Percentiles rank a stretch among this genome's conserved stretches.
phyloP scores from a whole-genome alignment of 495 filamentous ascomycete species.

The Annulohypoxylon bovei region DNA sequence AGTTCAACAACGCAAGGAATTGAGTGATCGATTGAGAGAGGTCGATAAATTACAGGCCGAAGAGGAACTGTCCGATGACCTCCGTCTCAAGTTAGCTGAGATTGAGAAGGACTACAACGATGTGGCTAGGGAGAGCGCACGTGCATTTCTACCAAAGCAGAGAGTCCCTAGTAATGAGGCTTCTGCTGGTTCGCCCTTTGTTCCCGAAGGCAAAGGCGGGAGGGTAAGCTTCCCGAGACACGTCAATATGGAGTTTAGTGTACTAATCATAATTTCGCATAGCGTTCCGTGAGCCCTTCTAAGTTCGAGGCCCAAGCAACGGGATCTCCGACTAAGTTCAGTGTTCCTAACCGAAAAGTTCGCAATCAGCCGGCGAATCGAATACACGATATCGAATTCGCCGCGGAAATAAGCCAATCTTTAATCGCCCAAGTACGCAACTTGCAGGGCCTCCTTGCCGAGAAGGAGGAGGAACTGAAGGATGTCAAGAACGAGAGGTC shows the following conservation, averaged over 20 bases:
- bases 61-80: constrained; percentile 82
- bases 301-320: constrained; percentile 87
- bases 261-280: constrained; percentile 38
- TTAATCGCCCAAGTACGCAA: constrained; percentile 89
- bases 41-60: constrained; percentile 82
- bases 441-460: constrained; percentile 80
- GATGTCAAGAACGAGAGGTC: constrained; percentile 76
- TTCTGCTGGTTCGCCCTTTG: constrained; percentile 69
- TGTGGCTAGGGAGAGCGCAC: constrained; percentile 86
- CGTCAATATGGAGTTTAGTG: not conserved
- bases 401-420: constrained; percentile 92
- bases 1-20: constrained; percentile 81
- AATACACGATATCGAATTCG: constrained; percentile 94
- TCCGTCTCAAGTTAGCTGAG: constrained; percentile 83
- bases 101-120: constrained; percentile 96
- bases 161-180: constrained; percentile 73
- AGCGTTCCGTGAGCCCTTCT: constrained; percentile 78
- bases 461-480: constrained; percentile 88
- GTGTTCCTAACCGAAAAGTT: constrained; percentile 81
- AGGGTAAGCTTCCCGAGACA: constrained; percentile 55
- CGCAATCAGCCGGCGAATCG: constrained; percentile 88
- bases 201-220: constrained; percentile 61
- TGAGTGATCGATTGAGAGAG: constrained; percentile 83
- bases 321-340: constrained; percentile 88
- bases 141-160: constrained; percentile 88